Evolutionary conservation across 2,329 filamentous ascomycete species (phyloP), one percentile per base, ranked within the genome.

Genomic region (Hortaea sp.): DNA sequence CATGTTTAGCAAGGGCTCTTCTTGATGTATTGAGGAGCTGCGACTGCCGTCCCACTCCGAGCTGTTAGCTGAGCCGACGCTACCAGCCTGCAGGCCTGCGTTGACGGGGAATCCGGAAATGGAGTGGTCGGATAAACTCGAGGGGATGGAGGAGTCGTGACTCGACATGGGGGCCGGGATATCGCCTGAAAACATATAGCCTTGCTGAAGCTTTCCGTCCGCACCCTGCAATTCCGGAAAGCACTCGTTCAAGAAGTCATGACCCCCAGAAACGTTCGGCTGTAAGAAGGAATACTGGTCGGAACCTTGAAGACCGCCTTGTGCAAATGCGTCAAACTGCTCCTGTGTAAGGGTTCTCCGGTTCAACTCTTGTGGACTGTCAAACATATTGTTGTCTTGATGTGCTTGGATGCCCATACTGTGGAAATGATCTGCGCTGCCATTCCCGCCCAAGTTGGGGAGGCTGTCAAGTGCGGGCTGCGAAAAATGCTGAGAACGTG

Each of bases 271-370:
- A 41, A 53, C 55, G 11, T 39, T 44, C 9, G 51, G 38, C 4
- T 51, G 49, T 10, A 55, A 44, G 5, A 46, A 34, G 30, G 53
- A 50, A 37, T 47, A 54, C 1, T 52, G 50, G 2, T 39, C 51
- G 10, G 37, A 20, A 4, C 45, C 43, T 10, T 49, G 48, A 43
- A 53, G 30, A 6, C 50, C 54, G 29, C 51, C 53, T 29, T 61
- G 59, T n/a, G 58, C 49, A 34, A 62, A 60, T 4, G 59, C 62
- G 45, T 66, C 57, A 48, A 65, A 66, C 44, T 62, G 59, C 41
- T 63, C 63, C 44, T 66, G 63, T 1, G 62, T 66, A 12, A 66
- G 47, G 6, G 63, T 66, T 13, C 60, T 50, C 7, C 63, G 57
- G 43, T 66, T 63, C 41, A 60, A 49, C 29, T 64, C 62, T 43